Evolutionary conservation across 768 basidiomycete genomes (phyloP), one percentile per base, ranked within the genome.

Genomic region (Galerina marginata): DNA sequence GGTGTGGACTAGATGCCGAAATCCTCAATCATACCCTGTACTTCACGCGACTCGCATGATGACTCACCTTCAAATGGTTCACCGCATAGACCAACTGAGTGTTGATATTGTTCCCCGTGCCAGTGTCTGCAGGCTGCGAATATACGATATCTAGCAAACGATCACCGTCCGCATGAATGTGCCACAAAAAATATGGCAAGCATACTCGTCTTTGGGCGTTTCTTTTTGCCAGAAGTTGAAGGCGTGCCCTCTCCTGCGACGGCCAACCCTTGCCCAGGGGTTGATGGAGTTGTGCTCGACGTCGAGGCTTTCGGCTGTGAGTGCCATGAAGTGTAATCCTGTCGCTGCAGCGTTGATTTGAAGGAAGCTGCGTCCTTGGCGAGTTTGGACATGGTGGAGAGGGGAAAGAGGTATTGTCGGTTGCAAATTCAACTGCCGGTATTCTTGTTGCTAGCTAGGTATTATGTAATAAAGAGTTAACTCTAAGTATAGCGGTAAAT

Each of bases 21-120:
- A 58, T 59, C 51, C 39, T 53, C n/a, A 64, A 42, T 42, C 44
- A 9, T 12, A 7, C 6, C 26, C 39, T 49, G 60, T 48, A 20
- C 25, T 37, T 23, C 2, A 29, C 3, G 20, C 11, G 16, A 20
- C n/a, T 11, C 14, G 15, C 4, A 33, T 9, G 12, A 59, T 44
- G 44, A 68, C 74, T 58, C 68, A 91, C 91, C 80, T 92, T 95
- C 60, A 96, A 83, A 73, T 89, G 83, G 64, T 87, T 87, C 25
- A 96, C 87, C 6, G 90, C 90, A 69, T 93, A 93, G 2, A 94
- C 87, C 33, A 96, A 81, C 72, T 95, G 93, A 0, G 94, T 96
- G 67, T 93, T 93, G 60, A 91, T 81, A 78, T 96, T 92, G 54
- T 76, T 83, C 9, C 92, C 92, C 14, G 87, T 85, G 5, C 91